These are phyloP conservation scores for Thelonectria olida DNA, from an alignment of 2,329 filamentous ascomycete genomes.

Conservation along the genomic window DNA sequence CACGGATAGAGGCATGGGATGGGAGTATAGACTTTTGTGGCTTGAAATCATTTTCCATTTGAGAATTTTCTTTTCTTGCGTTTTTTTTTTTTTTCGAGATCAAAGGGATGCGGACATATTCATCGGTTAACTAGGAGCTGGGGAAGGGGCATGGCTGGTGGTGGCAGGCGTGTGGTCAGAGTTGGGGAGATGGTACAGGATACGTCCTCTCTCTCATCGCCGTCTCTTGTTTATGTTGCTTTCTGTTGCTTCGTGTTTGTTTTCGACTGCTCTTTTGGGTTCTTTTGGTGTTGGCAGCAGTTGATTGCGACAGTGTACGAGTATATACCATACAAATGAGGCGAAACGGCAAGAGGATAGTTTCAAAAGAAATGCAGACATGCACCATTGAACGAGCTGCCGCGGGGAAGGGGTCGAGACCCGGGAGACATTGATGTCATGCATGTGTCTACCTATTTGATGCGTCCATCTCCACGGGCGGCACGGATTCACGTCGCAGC, in stretches of 20 bases:
- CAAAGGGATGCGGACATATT: not conserved
- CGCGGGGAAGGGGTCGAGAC: not conserved
- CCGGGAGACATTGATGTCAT: not conserved
- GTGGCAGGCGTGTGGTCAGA: not conserved
- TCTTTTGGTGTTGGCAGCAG: slow-evolving; percentile 8
- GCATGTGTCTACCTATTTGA: too few species aligned
- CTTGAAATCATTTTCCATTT: slow-evolving; percentile 3
- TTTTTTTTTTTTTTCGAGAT: not conserved
- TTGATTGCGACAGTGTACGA: slow-evolving; percentile 22
- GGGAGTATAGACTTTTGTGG: slow-evolving; percentile 36
- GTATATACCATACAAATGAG: slow-evolving; percentile 26
- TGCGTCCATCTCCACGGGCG: too few species aligned
- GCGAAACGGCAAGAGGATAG: not conserved
- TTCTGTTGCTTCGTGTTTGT: not conserved
- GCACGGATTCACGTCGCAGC: too few species aligned
- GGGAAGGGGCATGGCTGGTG: not conserved
- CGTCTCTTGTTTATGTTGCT: not conserved
- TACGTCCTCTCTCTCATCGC: not conserved
- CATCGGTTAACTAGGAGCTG: not conserved
- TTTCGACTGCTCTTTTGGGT: not conserved
- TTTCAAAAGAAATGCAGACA: too few species aligned
- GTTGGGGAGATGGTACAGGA: not conserved
- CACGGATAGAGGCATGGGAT: slow-evolving; percentile 37
- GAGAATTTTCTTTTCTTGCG: slow-evolving; percentile 10
- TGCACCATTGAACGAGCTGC: too few species aligned